Percentiles rank a stretch among this genome's conserved stretches.
These are phyloP conservation scores for Ciborinia camelliae DNA, from an alignment of 2,329 filamentous ascomycete genomes.

Conservation along the genomic window DNA sequence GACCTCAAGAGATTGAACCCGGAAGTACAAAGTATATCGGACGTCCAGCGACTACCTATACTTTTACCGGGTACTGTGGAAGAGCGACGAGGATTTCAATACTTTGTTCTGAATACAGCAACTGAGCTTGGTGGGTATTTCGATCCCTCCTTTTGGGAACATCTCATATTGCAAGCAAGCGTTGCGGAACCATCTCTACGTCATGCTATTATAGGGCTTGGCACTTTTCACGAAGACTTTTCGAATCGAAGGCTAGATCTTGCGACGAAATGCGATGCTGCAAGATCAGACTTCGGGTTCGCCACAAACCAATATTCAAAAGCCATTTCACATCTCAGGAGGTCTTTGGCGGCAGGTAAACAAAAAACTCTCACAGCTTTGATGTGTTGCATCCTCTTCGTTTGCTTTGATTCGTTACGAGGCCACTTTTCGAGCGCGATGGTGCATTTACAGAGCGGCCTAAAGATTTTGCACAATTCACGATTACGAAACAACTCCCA, in stretches of 20 bases:
- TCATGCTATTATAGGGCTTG: slow-evolving; percentile 35
- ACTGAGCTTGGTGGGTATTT: slow-evolving; percentile 33
- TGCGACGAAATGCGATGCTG: slow-evolving; percentile 12
- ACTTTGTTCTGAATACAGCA: slow-evolving; percentile 31
- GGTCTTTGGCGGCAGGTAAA: slow-evolving; percentile 27
- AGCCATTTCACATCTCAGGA: slow-evolving; percentile 31
- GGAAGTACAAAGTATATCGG: background rate
- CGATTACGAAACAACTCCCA: slow-evolving; percentile 8
- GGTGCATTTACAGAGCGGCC: slow-evolving; percentile 34
- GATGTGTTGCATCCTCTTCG: slow-evolving; percentile 35
- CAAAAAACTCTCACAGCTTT: slow-evolving; percentile 30
- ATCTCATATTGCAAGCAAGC: slow-evolving; percentile 33
- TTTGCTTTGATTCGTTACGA: slow-evolving; percentile 35
- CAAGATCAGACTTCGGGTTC: slow-evolving; percentile 25
- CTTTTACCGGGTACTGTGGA: slow-evolving; percentile 27
- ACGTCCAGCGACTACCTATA: slow-evolving; percentile 26
- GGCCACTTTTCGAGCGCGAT: slow-evolving; percentile 33
- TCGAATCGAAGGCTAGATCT: slow-evolving; percentile 21
- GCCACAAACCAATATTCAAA: slow-evolving; percentile 35
- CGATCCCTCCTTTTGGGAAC: slow-evolving; percentile 31
- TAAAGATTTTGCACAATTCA: slow-evolving; percentile 32
- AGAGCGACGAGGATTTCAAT: slow-evolving; percentile 33
- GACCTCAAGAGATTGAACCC: slow-evolving; percentile 8
- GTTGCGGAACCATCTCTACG: slow-evolving; percentile 30
- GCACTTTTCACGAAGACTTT: slow-evolving; percentile 34